phyloP scores from a whole-genome alignment of 2,329 filamentous ascomycete genomes.

The Cladosporium sp. region DNA sequence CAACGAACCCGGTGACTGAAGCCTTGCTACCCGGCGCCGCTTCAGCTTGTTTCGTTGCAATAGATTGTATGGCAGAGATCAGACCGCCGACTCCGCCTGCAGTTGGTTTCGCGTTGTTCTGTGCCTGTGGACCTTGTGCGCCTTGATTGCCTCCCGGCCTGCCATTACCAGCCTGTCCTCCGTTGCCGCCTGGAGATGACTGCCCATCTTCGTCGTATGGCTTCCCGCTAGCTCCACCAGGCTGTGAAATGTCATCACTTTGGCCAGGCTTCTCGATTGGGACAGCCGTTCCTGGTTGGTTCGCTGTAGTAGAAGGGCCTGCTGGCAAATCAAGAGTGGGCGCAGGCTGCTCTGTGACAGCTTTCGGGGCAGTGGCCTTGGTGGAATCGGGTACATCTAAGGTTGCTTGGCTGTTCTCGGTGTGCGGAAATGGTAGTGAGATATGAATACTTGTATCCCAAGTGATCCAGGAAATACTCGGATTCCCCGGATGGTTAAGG shows the following conservation, averaged over 20 bases:
- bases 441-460: not conserved
- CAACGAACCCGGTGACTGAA: not conserved
- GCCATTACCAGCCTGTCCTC: not conserved
- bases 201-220: not conserved
- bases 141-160: not conserved
- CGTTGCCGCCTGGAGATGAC: not conserved
- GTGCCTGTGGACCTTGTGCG: not conserved
- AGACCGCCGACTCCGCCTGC: not conserved
- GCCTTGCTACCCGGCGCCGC: not conserved
- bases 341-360: not conserved
- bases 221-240: not conserved
- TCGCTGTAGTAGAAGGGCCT: not conserved
- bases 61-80: slow-evolving; percentile 1
- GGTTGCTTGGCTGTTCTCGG: not conserved
- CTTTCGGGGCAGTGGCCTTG: not conserved
- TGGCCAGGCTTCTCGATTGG: not conserved
- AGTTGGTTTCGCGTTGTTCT: not conserved
- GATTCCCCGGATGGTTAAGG: not conserved
- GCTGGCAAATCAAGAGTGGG: not conserved
- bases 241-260: too few relatives aligned
- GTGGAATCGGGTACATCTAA: not conserved
- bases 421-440: not conserved
- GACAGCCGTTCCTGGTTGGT: not conserved
- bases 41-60: not conserved
- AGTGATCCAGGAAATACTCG: not conserved